Conservation (phyloP, 768 basidiomycete species). For the Pleurotus cornucopiae region DNA sequence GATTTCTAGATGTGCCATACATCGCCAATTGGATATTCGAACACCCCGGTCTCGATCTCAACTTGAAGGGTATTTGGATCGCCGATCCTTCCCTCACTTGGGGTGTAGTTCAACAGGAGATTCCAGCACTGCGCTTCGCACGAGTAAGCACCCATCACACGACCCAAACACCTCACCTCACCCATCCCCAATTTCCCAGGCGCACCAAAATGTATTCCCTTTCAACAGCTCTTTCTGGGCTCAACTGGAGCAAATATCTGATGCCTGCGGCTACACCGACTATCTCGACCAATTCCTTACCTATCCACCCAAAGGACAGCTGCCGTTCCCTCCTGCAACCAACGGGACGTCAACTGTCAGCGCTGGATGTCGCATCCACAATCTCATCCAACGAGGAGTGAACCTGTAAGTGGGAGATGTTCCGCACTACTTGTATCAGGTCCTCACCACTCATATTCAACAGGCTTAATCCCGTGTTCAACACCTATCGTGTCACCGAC, state of each 20-base stretch:
- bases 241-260: conserved; percentile 48
- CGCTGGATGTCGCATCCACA: conserved; percentile 41
- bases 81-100: conserved; percentile 45
- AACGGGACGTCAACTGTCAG: conserved; percentile 38
- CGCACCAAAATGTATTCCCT: conserved; percentile 54
- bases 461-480: conserved; percentile 53
- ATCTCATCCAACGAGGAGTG: conserved; percentile 44
- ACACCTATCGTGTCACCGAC: conserved; percentile 54
- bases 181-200: conserved; percentile 23
- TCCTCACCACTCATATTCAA: not conserved
- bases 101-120: conserved; percentile 54
- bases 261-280: conserved; percentile 52
- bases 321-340: conserved; percentile 54
- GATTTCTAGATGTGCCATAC: conserved; percentile 36
- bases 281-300: conserved; percentile 60
- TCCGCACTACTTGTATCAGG: not conserved
- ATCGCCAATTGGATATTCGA: conserved; percentile 71
- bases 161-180: not conserved
- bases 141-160: conserved; percentile 21
- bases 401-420: conserved; percentile 30
- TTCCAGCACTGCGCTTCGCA: conserved; percentile 62
- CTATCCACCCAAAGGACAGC: conserved; percentile 57
- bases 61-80: conserved; percentile 62
- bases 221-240: conserved; percentile 54
- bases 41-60: conserved; percentile 49